Base-by-base conservation (phyloP, 139 green algal genomes). In the Astrephomene gubernaculifera region DNA sequence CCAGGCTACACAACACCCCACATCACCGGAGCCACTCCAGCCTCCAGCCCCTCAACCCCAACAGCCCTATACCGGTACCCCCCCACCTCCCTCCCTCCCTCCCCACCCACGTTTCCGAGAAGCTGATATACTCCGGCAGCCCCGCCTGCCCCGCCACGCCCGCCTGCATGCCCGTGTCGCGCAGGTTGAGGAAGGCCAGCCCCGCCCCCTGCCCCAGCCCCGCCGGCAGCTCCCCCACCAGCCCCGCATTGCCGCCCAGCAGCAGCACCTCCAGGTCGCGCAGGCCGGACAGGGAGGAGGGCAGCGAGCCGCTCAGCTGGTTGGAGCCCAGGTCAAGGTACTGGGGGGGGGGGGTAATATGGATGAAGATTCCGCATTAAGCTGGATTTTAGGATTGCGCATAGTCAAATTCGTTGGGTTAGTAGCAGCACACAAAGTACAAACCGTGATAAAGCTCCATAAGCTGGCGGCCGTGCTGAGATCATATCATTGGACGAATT, bases 121-220 rank as follows among this genome's bases (percentile, higher is more conserved):
- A 31, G 21, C 27, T 21, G 4, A 85, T 27, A 2, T 27, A 33
- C 29, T 33, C 33, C 24, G 79, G 63, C 43, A 85, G 33, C 64
- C 63, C 63, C 25, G 61, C 76, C 60, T 21, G 2, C 1, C 79
- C 79, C 24, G 63, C 4, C 79, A 39, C n/a, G 31, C 0, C 4
- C 31, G 63, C 79, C 29, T 45, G 79, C 79, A 85, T 73, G 35
- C 33, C 25, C 12, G 79, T 85, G 43, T 41, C 45, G 19, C 43
- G 24, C 1, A 85, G 41, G 44, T 85, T 64, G 12, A 85, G 41
- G 36, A 19, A 52, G 3, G 29, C 7, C 44, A 85, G 61, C 25
- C 6, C 19, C 44, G 1, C 7, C 39, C 14, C 31, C 33, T 44
- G 7, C 10, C 60, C 60, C 44, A 85, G 44, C 33, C 0, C 45